phyloP scores from a whole-genome alignment of 352 stramenopile species.

The Phytophthora colocasiae region DNA sequence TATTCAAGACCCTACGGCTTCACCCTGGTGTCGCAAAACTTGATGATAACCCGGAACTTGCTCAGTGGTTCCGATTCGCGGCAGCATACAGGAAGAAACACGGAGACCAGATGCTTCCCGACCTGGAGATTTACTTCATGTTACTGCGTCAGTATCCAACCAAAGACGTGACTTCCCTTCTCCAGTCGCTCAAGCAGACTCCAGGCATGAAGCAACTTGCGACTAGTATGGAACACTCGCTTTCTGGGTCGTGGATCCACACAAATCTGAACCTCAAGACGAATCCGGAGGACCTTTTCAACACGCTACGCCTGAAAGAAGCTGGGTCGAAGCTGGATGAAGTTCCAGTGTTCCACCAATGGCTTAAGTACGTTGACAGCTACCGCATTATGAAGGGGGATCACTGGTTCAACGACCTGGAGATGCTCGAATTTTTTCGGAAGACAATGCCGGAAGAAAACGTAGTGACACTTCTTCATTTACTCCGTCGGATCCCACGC shows the following conservation, averaged over 20 bases:
- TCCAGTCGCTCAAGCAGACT: not conserved
- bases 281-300: not conserved
- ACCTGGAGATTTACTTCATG: not conserved
- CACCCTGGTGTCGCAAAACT: not conserved
- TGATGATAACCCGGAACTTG: not conserved
- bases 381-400: not conserved
- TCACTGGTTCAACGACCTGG: not conserved
- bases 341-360: not conserved
- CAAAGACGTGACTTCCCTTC: not conserved
- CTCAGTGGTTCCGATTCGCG: not conserved
- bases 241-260: not conserved
- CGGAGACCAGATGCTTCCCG: not conserved
- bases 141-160: not conserved
- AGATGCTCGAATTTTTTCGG: not conserved
- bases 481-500: not conserved
- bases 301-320: not conserved
- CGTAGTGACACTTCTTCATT: not conserved
- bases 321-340: not conserved
- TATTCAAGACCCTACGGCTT: not conserved
- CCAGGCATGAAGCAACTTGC: not conserved
- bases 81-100: not conserved
- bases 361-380: not conserved
- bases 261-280: not conserved
- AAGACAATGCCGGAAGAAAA: conserved; percentile 7
- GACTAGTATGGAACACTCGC: not conserved